A percentile compares a stretch with the other conserved stretches of the same genome.
phyloP scores from a whole-genome alignment of 2,329 filamentous ascomycete genomes.

The Chaetoscypha palmicola region DNA sequence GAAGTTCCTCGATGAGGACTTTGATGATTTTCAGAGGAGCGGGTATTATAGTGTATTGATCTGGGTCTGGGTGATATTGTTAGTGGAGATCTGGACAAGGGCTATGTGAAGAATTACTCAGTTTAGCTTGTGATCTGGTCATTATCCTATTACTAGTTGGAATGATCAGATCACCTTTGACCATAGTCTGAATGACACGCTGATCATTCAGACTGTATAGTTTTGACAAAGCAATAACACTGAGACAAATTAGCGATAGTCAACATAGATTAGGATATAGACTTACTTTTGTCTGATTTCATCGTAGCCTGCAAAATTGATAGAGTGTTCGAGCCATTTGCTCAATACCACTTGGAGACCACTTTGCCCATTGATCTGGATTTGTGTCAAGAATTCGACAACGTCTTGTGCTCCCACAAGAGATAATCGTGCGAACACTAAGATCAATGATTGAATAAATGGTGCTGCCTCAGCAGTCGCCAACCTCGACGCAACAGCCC shows the following conservation, averaged over 20 bases:
- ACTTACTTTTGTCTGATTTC: conserved; percentile 92
- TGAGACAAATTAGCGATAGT: conserved; percentile 37
- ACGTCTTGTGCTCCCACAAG: conserved; percentile 82
- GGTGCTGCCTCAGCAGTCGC: conserved; percentile 75
- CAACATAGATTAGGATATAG: background rate
- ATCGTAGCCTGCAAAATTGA: conserved; percentile 96
- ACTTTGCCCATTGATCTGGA: conserved; percentile 70
- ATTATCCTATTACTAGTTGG: conserved; percentile 76
- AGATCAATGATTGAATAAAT: conserved; percentile 91
- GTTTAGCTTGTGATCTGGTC: conserved; percentile 83
- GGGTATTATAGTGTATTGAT: conserved; percentile 80
- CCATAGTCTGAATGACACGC: conserved; percentile 69
- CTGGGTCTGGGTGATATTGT: conserved; percentile 54
- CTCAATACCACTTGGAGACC: conserved; percentile 83
- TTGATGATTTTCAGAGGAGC: conserved; percentile 94
- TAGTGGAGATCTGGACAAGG: conserved; percentile 14
- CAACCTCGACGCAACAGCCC: conserved; percentile 79
- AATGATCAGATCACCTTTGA: conserved; percentile 87
- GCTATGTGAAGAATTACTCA: conserved; percentile 47
- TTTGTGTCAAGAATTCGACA: conserved; percentile 80
- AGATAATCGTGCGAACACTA: conserved; percentile 89
- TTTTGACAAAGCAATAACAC: conserved; percentile 87
- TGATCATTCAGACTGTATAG: conserved; percentile 81
- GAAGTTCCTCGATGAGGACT: conserved; percentile 85
- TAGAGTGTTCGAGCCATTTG: conserved; percentile 96